Base-by-base conservation (phyloP, 2,329 filamentous ascomycete species). In the Clonostachys rosea region DNA sequence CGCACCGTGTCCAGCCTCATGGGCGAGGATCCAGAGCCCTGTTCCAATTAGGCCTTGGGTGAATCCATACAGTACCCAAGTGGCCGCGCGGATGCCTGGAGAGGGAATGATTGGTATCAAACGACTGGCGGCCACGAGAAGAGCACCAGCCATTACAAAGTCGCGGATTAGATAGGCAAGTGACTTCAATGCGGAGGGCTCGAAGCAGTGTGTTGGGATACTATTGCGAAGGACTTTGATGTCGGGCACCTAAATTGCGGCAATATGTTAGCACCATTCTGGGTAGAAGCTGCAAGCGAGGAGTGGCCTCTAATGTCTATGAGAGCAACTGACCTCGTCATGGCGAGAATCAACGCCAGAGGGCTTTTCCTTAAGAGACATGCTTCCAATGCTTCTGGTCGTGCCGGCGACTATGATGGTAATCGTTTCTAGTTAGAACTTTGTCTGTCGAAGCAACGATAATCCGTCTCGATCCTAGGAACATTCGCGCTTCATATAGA, bases 1-100 rank as follows among this genome's bases (percentile, higher is more conserved):
- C 43, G 83, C 82, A n/a, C 80, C 79, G 62, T 89, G 85, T 44
- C 85, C 85, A 61, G 81, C 85, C 63, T 89, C 85, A 61, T 89
- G 85, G 13, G 79, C 84, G 39, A 87, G 69, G 54, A 86, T 83
- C 85, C 84, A 88, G 54, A 88, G 67, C 4, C 84, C 84, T 4
- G 82, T 86, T 61, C 81, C 79, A 54, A 86, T 67, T 24, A 84
- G 75, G 44, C 84, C 84, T 65, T 87, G 82, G 42, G 78, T 56
- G 62, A 82, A 84, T 52, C 79, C 76, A 62, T 88, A 87, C 40
- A 66, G 60, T 30, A 68, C 65, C 80, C 81, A 86, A 49, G 75
- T 72, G 9, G 66, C 55, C 47, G 64, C 57, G 49, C 77, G 76
- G 43, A 73, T 58, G 50, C 58, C 56, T 35, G 65, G 56, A 51